phyloP scores from a whole-genome alignment of 2,329 filamentous ascomycete species.

The Aspergillus caelatus region DNA sequence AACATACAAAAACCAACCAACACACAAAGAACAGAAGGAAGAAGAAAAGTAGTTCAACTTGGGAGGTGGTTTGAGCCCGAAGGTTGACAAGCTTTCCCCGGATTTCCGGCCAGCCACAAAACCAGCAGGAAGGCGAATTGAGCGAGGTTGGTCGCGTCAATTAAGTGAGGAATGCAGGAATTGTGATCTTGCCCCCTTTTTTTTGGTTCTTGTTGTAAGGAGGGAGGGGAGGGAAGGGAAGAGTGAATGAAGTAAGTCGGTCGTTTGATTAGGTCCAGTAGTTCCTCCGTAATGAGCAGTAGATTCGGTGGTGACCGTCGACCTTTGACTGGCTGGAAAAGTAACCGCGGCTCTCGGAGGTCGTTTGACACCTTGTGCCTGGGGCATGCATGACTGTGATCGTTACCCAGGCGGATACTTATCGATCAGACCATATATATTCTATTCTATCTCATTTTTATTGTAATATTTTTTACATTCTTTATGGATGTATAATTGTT shows the following conservation, averaged over 20 bases:
- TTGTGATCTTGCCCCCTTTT: background rate
- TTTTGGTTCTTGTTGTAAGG: background rate
- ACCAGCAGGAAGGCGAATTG: background rate
- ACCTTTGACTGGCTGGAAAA: background rate
- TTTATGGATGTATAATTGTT: too few relatives aligned
- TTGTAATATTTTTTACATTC: too few relatives aligned
- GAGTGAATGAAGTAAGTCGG: background rate
- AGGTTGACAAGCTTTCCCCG: background rate
- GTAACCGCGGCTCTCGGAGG: slow-evolving; percentile 38
- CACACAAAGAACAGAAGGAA: background rate
- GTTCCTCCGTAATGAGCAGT: background rate
- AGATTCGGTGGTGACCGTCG: background rate
- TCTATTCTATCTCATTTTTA: too few relatives aligned
- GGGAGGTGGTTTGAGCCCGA: background rate
- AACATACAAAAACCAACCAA: too few relatives aligned
- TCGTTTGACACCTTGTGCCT: slow-evolving; percentile 17
- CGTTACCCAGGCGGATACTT: background rate
- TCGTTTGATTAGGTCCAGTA: background rate
- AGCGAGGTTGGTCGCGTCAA: background rate
- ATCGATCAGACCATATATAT: background rate
- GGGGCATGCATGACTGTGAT: slow-evolving; percentile 28
- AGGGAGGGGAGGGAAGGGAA: background rate
- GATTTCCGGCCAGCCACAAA: background rate
- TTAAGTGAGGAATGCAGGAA: background rate
- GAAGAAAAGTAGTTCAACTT: background rate